phyloP scores from a whole-genome alignment of 768 basidiomycete species.

The Paxillus involutus region DNA sequence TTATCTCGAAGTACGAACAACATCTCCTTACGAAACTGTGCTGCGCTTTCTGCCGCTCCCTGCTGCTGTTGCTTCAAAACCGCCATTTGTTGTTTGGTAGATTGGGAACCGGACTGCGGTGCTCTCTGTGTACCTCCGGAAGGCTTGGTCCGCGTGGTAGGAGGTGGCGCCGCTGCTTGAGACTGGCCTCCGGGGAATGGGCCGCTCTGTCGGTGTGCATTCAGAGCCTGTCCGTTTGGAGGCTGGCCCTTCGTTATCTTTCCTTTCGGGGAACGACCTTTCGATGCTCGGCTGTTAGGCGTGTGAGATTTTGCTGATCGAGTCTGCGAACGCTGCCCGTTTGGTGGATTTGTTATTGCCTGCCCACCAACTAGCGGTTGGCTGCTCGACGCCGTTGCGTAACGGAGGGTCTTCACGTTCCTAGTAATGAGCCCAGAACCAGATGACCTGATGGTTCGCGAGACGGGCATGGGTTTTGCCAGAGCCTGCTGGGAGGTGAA shows the following conservation, averaged over 20 bases:
- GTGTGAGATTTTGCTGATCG: background rate
- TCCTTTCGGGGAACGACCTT: background rate
- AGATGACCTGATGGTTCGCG: background rate
- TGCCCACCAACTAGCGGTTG: background rate
- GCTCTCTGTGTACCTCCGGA: background rate
- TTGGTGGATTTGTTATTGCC: background rate
- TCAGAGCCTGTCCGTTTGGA: background rate
- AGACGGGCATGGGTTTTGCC: constrained; percentile 15
- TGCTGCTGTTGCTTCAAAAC: background rate
- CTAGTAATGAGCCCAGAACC: too few species aligned
- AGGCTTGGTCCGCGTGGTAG: too few species aligned
- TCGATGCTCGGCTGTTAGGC: background rate
- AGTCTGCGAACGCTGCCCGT: too few species aligned
- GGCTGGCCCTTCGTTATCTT: background rate
- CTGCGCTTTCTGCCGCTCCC: background rate
- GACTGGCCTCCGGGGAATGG: background rate
- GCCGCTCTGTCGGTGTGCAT: background rate
- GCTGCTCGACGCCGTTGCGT: background rate
- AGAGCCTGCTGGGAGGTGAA: constrained; percentile 15
- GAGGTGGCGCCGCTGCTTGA: background rate
- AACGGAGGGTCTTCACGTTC: background rate
- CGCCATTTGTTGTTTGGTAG: background rate
- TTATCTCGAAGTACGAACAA: too few species aligned
- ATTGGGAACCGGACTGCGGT: background rate
- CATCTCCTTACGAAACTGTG: background rate